Percentiles rank a stretch among this genome's conserved stretches.
Evolutionary conservation across 768 basidiomycete species (phyloP).

Genomic region (Boletus coccyginus): DNA sequence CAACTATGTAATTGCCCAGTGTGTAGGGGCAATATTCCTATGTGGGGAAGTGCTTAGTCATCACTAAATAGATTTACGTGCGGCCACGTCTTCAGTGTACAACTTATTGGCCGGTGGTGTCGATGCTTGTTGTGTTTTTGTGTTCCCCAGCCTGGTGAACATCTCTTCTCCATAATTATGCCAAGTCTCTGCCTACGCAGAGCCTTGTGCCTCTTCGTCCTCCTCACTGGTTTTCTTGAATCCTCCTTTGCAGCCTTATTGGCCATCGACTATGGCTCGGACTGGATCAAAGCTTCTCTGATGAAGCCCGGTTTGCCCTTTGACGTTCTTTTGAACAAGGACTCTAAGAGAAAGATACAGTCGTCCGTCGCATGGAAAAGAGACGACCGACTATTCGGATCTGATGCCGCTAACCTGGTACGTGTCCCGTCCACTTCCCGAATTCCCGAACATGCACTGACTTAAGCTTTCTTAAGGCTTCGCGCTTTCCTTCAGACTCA

Average conservation of each 20-base stretch:
- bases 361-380: constrained; percentile 90
- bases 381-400: constrained; percentile 84
- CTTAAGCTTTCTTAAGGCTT: constrained; percentile 54
- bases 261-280: constrained; percentile 97
- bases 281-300: constrained; percentile 95
- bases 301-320: constrained; percentile 94
- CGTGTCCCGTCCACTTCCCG: constrained; percentile 29
- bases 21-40: constrained; percentile 2
- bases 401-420: constrained; percentile 87
- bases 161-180: constrained; percentile 18
- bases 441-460: background rate
- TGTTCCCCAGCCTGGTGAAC: constrained; percentile 14
- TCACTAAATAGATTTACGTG: constrained; percentile 9
- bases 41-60: constrained; percentile 11
- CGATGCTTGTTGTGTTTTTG: constrained; percentile 14
- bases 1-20: too few relatives aligned
- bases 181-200: constrained; percentile 24
- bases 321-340: constrained; percentile 94
- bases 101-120: background rate
- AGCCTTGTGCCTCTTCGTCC: constrained; percentile 22
- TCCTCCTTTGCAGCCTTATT: constrained; percentile 71
- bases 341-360: constrained; percentile 95
- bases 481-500: constrained; percentile 85
- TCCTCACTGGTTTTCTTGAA: constrained; percentile 24
- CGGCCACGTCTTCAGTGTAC: constrained; percentile 17